A percentile compares a stretch with the other conserved stretches of the same genome.
Evolutionary conservation across 1,284 basidiomycete genomes (phyloP).

Genomic region (Kwoniella shivajii): DNA sequence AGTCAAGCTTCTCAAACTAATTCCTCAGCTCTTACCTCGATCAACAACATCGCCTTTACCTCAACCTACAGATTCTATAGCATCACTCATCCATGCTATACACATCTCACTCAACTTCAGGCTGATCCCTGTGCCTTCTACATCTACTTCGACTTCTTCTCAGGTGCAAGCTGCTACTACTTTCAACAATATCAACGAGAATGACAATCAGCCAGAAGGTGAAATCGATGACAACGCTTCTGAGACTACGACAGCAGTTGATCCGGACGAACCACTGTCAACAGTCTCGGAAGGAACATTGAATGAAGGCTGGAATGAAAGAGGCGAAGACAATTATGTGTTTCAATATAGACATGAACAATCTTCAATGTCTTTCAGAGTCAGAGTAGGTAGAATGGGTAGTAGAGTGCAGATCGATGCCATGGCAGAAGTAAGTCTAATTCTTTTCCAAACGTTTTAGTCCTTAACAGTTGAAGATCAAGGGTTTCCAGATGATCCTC

Average conservation of each 20-base stretch:
- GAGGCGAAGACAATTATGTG: slow-evolving; percentile 48
- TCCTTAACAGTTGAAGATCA: too few species aligned
- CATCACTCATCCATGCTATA: slow-evolving; percentile 54
- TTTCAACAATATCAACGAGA: neutral
- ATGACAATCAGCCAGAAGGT: neutral
- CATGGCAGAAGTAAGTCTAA: slow-evolving; percentile 54
- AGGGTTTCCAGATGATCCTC: neutral
- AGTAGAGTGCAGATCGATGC: slow-evolving; percentile 53
- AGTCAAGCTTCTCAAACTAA: slow-evolving; percentile 23
- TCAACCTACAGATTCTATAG: slow-evolving; percentile 49
- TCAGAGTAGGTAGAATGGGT: slow-evolving; percentile 54
- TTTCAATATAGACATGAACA: slow-evolving; percentile 55
- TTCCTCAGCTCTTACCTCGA: slow-evolving; percentile 34
- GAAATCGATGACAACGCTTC: slow-evolving; percentile 44
- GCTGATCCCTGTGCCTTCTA: slow-evolving; percentile 24
- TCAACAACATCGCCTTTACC: slow-evolving; percentile 40
- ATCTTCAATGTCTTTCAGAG: slow-evolving; percentile 51
- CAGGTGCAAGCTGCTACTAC: neutral
- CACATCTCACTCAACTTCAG: slow-evolving; percentile 54
- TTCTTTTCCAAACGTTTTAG: too few species aligned
- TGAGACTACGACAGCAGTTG: slow-evolving; percentile 49
- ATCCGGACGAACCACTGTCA: slow-evolving; percentile 27
- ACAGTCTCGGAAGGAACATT: slow-evolving; percentile 5
- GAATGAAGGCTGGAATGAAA: slow-evolving; percentile 39
- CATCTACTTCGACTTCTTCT: neutral